Conservation (phyloP, 176 grass and related monocot genomes). For the Tillandsia leiboldiana region DNA sequence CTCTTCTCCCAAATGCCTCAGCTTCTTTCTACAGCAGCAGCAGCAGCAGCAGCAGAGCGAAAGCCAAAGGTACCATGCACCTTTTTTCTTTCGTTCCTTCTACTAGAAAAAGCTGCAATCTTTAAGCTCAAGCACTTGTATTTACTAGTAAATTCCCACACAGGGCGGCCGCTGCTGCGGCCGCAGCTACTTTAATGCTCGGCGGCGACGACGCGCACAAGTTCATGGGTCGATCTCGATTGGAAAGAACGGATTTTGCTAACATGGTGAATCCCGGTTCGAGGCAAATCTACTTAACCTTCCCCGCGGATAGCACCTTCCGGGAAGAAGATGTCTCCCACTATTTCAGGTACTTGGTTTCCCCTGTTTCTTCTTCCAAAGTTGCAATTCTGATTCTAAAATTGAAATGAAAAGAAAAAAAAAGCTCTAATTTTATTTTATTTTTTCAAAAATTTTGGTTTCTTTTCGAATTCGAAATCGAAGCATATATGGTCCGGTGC, state of each 20-base stretch:
- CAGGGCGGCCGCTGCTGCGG: slow-evolving; percentile 57
- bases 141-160: slow-evolving; percentile 7
- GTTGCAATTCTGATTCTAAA: not conserved
- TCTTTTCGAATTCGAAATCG: slow-evolving; percentile 7
- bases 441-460: not conserved
- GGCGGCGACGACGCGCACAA: slow-evolving; percentile 72
- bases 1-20: slow-evolving; percentile 58
- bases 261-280: slow-evolving; percentile 73
- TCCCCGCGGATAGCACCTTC: slow-evolving; percentile 98
- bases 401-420: no score
- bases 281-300: slow-evolving; percentile 97
- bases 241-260: slow-evolving; percentile 51
- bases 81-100: not conserved
- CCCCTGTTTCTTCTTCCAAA: not conserved
- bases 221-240: slow-evolving; percentile 53
- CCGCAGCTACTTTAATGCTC: slow-evolving; percentile 63
- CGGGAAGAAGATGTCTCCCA: slow-evolving; percentile 94
- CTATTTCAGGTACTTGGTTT: slow-evolving; percentile 66
- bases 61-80: slow-evolving; percentile 51
- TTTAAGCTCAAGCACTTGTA: not conserved
- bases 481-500: slow-evolving; percentile 94
- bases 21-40: slow-evolving; percentile 74
- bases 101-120: not conserved
- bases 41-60: slow-evolving; percentile 94
- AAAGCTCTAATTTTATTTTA: not conserved